A percentile compares a stretch with the other conserved stretches of the same genome.
Conservation (phyloP, 1,139 yeast species). For the Blastobotrys elegans region DNA sequence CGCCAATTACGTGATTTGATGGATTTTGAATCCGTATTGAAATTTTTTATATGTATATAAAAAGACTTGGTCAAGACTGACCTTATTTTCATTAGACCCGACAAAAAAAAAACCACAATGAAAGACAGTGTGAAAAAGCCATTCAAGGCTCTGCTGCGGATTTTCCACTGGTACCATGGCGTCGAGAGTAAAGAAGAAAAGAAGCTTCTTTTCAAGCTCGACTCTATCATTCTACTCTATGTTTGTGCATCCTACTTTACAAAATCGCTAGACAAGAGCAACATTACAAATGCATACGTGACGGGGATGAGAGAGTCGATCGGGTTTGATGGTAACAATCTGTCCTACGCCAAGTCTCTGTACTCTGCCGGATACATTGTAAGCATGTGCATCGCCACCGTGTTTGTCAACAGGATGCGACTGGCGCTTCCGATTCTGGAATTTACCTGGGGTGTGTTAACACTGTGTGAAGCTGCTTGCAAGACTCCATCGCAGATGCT, state of each 20-base stretch:
- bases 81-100: no score
- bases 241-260: constrained; percentile 33
- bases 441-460: constrained; percentile 52
- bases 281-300: constrained; percentile 41
- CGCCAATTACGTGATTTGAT: not conserved
- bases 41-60: no score
- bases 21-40: no score
- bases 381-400: constrained; percentile 34
- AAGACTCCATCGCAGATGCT: constrained; percentile 42
- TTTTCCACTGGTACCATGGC: constrained; percentile 28
- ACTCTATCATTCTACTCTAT: constrained; percentile 28
- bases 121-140: not conserved
- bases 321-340: constrained; percentile 59
- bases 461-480: constrained; percentile 47
- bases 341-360: constrained; percentile 57
- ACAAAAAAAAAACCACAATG: not conserved
- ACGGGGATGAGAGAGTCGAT: constrained; percentile 26
- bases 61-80: no score
- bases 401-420: constrained; percentile 33
- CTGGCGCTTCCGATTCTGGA: constrained; percentile 41
- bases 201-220: constrained; percentile 31
- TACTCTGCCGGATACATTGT: constrained; percentile 55
- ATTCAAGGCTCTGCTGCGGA: not conserved
- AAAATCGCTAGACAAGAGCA: constrained; percentile 35
- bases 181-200: constrained; percentile 31